phyloP scores from a whole-genome alignment of 768 basidiomycete species.

The Hericium rajendrae region DNA sequence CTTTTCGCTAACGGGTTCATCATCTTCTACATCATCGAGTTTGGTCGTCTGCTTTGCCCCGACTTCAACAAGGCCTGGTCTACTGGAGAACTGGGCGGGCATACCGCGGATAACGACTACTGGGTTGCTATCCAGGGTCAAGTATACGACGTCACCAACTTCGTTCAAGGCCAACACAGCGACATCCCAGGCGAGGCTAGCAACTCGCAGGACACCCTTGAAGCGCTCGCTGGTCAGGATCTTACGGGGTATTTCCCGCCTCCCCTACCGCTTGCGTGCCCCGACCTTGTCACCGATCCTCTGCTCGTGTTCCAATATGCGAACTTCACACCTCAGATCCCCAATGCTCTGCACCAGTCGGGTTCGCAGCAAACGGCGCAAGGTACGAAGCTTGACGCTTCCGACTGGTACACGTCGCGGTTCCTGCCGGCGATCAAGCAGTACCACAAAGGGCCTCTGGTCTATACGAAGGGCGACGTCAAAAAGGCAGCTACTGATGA shows the following conservation, averaged over 20 bases:
- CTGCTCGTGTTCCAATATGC: slow-evolving; percentile 40
- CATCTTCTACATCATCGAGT: slow-evolving; percentile 84
- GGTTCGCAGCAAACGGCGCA: slow-evolving; percentile 42
- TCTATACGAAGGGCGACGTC: slow-evolving; percentile 43
- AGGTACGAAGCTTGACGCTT: slow-evolving; percentile 34
- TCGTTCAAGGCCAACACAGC: slow-evolving; percentile 75
- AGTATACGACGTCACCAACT: slow-evolving; percentile 82
- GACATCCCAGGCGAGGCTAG: slow-evolving; percentile 57
- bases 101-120: slow-evolving; percentile 65
- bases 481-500: slow-evolving; percentile 37
- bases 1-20: slow-evolving; percentile 64
- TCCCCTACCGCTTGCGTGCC: slow-evolving; percentile 70
- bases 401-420: slow-evolving; percentile 66
- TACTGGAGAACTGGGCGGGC: slow-evolving; percentile 55
- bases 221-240: slow-evolving; percentile 74
- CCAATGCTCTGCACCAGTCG: slow-evolving; percentile 67
- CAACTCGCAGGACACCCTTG: slow-evolving; percentile 54
- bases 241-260: slow-evolving; percentile 80
- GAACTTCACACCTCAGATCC: slow-evolving; percentile 54
- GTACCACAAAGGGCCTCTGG: slow-evolving; percentile 77
- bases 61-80: slow-evolving; percentile 81
- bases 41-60: slow-evolving; percentile 81
- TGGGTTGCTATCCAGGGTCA: slow-evolving; percentile 78
- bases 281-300: slow-evolving; percentile 53
- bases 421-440: slow-evolving; percentile 71